phyloP scores from a whole-genome alignment of 1,284 basidiomycete genomes.

The Neolentinus lepideus region DNA sequence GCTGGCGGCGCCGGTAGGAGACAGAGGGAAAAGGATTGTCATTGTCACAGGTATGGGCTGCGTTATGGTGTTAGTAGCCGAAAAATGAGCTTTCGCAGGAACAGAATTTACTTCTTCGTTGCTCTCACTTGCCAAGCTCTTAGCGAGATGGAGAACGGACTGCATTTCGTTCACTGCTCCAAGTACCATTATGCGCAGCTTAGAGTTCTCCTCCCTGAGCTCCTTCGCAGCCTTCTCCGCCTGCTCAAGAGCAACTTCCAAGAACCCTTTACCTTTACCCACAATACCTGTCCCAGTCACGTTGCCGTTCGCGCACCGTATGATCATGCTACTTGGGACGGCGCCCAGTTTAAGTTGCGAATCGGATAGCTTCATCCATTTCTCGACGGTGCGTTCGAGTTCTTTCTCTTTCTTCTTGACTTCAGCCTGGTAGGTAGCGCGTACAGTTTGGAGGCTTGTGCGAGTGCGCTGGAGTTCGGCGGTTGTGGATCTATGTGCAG shows the following conservation, averaged over 20 bases:
- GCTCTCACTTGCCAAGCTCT: conserved; percentile 24
- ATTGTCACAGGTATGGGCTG: conserved; percentile 42
- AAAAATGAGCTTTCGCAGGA: neutral
- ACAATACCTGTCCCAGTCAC: conserved; percentile 38
- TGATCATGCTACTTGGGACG: conserved; percentile 38
- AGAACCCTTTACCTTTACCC: conserved; percentile 44
- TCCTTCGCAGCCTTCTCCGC: conserved; percentile 62
- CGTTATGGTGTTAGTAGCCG: neutral
- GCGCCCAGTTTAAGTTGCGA: conserved; percentile 47
- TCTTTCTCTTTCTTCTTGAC: conserved; percentile 80
- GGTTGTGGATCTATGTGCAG: conserved; percentile 59
- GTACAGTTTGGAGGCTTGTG: conserved; percentile 53
- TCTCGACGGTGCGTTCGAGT: conserved; percentile 69
- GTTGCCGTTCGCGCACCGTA: conserved; percentile 44
- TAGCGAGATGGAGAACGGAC: conserved; percentile 39
- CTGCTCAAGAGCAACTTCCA: conserved; percentile 70
- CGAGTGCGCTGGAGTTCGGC: conserved; percentile 64
- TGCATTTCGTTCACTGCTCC: conserved; percentile 66
- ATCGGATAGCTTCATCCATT: conserved; percentile 68
- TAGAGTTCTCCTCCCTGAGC: conserved; percentile 65
- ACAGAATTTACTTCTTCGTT: conserved; percentile 28
- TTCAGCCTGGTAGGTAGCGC: conserved; percentile 64
- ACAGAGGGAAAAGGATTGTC: conserved; percentile 52
- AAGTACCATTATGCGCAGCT: conserved; percentile 63
- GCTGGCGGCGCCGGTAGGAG: conserved; percentile 41